Conservation (phyloP, 1,284 basidiomycete species). For the Leccinum laetum region DNA sequence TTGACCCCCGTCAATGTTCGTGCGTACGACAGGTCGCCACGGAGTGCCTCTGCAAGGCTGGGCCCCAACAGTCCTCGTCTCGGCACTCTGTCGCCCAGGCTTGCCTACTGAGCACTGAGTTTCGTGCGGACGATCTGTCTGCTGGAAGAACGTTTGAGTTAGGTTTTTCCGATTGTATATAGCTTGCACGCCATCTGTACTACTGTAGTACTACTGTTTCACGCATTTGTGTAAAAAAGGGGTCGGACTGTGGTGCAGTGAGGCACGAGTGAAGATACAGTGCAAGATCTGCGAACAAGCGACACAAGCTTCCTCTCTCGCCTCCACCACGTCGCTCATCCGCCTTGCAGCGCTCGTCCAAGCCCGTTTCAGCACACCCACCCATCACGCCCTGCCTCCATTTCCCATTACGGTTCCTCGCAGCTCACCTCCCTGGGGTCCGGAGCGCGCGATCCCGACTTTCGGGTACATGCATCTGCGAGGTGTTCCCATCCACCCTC, state of each 20-base stretch:
- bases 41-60: conserved; percentile 10
- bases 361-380: no score
- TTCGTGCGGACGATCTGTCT: not conserved
- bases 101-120: conserved; percentile 10
- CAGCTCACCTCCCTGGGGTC: no score
- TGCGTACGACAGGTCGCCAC: conserved; percentile 19
- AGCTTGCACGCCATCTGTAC: not conserved
- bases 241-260: no score
- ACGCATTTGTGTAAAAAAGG: not conserved
- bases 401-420: no score
- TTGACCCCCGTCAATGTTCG: conserved; percentile 9
- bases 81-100: conserved; percentile 8
- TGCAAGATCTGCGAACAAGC: conserved; percentile 30
- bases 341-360: no score
- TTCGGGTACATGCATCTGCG: no score
- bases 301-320: no score
- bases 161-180: not conserved
- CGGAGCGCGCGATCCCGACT: no score
- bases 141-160: not conserved
- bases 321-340: no score
- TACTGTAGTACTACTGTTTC: not conserved
- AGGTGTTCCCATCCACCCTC: no score
- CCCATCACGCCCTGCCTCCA: no score
- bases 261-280: no score
- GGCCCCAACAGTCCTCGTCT: conserved; percentile 18